Evolutionary conservation across 768 basidiomycete genomes (phyloP).

Genomic region (Strobilomyces echinocephalus): DNA sequence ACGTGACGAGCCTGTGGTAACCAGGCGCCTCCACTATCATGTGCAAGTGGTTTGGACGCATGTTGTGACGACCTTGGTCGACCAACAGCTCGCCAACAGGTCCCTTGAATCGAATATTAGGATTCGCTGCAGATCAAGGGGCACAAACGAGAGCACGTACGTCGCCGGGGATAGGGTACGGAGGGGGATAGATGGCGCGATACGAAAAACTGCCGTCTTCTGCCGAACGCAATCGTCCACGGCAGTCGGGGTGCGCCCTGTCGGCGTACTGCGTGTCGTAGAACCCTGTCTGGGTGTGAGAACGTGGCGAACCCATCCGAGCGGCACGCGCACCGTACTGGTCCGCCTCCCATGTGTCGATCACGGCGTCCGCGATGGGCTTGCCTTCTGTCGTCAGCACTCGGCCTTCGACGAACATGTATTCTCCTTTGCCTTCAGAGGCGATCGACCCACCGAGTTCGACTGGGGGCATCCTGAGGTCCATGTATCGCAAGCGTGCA

Average conservation of each 20-base stretch:
- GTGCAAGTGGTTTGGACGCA: constrained; percentile 79
- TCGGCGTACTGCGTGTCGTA: constrained; percentile 52
- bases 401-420: constrained; percentile 75
- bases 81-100: constrained; percentile 63
- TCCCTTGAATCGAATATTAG: constrained; percentile 39
- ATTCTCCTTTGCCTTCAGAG: constrained; percentile 82
- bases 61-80: constrained; percentile 60
- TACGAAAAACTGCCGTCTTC: constrained; percentile 65
- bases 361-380: constrained; percentile 59
- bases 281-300: constrained; percentile 10
- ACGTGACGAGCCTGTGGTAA: constrained; percentile 67
- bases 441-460: constrained; percentile 70
- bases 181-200: constrained; percentile 61
- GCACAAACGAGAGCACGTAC: constrained; percentile 32
- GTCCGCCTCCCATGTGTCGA: constrained; percentile 87
- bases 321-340: constrained; percentile 40
- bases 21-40: constrained; percentile 67
- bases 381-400: constrained; percentile 55
- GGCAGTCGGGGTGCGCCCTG: constrained; percentile 61
- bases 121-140: constrained; percentile 1
- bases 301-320: constrained; percentile 21
- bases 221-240: constrained; percentile 57
- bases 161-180: constrained; percentile 77
- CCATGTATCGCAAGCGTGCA: neutral
- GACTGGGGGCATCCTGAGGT: constrained; percentile 37